Evolutionary conservation across 1,284 basidiomycete genomes (phyloP), one percentile per base, ranked within the genome.

Genomic region (Ceratobasidium sp.): DNA sequence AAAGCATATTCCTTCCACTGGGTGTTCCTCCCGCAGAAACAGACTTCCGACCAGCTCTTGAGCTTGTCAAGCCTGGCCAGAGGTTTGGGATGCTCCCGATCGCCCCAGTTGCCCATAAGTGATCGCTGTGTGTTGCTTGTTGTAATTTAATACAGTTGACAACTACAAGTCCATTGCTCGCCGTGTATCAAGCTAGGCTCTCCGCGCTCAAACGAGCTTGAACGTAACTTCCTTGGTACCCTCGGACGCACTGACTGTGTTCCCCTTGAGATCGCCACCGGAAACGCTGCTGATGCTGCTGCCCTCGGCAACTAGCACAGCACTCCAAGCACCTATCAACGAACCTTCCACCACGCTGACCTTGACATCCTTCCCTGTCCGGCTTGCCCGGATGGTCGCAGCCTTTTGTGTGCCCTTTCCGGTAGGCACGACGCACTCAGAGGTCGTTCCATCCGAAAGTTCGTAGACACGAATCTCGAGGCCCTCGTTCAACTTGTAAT

Each of bases 401-500:
- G 79, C 80, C 43, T 80, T 78, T 11, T 80, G 80, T 6, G 79
- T 78, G 13, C 82, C 82, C 73, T 82, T 82, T 29, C 83, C 84
- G 19, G 77, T 82, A 0, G 90, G 89, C 46, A 91, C 83, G 29
- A 84, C 84, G 17, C 85, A 83, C 64, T 84, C 81, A 6, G 86
- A 84, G 17, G 81, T 81, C 76, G 86, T 82, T 0, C 87, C 87
- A 34, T 87, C 87, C 17, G 82, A 84, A 40, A 90, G 81, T 79
- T 88, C 86, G 80, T 90, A 92, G 29, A 87, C 83, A 52, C 86
- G 85, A 22, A 90, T 83, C 78, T 90, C 87, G 49, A 92, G 79
- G 25, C 84, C 84, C 77, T 86, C 82, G 70, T 85, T 84, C 74
- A 89, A 89, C 49, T 90, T 87, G 80, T 93, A 93, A 82, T 93